phyloP scores from a whole-genome alignment of 306 rosid genomes.

The Elaeagnus macrophylla region DNA sequence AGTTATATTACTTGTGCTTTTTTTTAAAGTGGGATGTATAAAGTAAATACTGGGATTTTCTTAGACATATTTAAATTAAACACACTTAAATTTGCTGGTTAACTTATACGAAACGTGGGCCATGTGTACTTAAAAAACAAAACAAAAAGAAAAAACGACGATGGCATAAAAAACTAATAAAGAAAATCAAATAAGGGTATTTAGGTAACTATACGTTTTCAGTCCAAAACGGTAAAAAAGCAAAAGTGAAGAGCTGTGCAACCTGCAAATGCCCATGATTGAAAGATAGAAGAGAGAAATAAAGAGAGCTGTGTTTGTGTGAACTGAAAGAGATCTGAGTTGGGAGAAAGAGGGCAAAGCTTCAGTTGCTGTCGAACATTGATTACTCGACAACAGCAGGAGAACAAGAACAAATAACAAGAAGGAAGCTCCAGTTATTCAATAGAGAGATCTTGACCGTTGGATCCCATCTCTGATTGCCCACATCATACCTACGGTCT shows the following conservation, averaged over 20 bases:
- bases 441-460: slow-evolving; percentile 37
- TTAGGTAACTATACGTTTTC: neutral
- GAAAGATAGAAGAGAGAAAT: neutral
- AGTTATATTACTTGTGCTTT: too few species aligned
- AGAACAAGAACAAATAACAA: slow-evolving; percentile 19
- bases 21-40: too few species aligned
- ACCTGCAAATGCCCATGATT: slow-evolving; percentile 15
- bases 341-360: slow-evolving; percentile 9
- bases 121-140: neutral
- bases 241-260: slow-evolving; percentile 16
- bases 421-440: neutral
- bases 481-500: slow-evolving; percentile 30
- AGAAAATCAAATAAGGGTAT: slow-evolving; percentile 9
- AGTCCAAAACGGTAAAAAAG: slow-evolving; percentile 27
- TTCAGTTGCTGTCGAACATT: too few species aligned
- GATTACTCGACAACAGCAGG: slow-evolving; percentile 38
- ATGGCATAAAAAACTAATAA: slow-evolving; percentile 22
- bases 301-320: slow-evolving; percentile 1
- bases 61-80: too few species aligned
- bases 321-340: slow-evolving; percentile 23
- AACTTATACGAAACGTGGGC: too few species aligned
- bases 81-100: too few species aligned
- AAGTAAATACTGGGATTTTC: too few species aligned
- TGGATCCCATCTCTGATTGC: slow-evolving; percentile 40
- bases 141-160: neutral